Conservation (phyloP, 192 early-diverging fungal genomes). For the Linnemannia schmuckeri region DNA sequence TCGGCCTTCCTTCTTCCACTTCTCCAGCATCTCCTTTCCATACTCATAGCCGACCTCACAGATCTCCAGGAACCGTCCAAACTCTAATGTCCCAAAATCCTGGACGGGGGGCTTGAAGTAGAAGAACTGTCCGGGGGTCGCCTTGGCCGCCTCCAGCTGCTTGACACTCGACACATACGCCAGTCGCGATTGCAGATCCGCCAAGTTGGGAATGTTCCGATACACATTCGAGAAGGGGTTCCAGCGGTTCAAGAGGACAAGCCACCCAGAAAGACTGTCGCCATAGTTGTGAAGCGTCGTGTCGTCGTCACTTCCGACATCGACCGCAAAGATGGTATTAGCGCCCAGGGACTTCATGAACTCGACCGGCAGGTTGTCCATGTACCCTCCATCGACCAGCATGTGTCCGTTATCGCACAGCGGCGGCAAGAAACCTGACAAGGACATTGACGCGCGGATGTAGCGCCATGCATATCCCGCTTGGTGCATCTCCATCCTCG, state of each 20-base stretch:
- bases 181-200: slow-evolving; percentile 94
- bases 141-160: slow-evolving; percentile 91
- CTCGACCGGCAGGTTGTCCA: slow-evolving; percentile 96
- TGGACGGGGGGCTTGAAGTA: slow-evolving; percentile 92
- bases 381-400: slow-evolving; percentile 98
- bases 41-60: slow-evolving; percentile 89
- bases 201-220: slow-evolving; percentile 86
- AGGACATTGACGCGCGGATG: slow-evolving; percentile 97
- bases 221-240: slow-evolving; percentile 81
- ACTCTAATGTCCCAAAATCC: slow-evolving; percentile 90
- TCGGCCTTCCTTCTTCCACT: slow-evolving; percentile 84
- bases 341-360: slow-evolving; percentile 85
- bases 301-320: slow-evolving; percentile 94
- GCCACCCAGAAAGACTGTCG: slow-evolving; percentile 94
- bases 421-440: slow-evolving; percentile 95
- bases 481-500: slow-evolving; percentile 92
- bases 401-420: slow-evolving; percentile 97
- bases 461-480: slow-evolving; percentile 97
- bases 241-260: slow-evolving; percentile 84
- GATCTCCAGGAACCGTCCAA: slow-evolving; percentile 92
- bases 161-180: slow-evolving; percentile 93
- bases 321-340: slow-evolving; percentile 92
- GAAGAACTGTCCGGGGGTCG: slow-evolving; percentile 75
- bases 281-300: slow-evolving; percentile 93
- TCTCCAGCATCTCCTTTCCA: slow-evolving; percentile 79